Conservation (phyloP, 495 filamentous ascomycete species). For the Mytilinidion resinicola region DNA sequence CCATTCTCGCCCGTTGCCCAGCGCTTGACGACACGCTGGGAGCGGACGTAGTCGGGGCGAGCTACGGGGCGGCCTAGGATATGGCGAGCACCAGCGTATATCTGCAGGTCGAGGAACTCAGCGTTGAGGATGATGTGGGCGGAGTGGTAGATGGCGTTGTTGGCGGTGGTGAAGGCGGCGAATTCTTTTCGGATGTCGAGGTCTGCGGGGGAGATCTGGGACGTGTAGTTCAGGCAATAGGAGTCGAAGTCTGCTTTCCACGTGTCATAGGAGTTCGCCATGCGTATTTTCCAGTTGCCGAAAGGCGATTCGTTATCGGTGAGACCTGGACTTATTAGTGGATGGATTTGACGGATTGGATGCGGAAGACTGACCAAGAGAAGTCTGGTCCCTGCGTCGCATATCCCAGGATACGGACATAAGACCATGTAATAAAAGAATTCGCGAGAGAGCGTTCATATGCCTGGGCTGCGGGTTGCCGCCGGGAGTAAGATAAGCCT, state of each 20-base stretch:
- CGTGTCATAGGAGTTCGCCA: constrained; percentile 45
- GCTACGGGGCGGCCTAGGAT: constrained; percentile 47
- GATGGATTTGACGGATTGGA: constrained; percentile 3
- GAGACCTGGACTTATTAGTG: constrained; percentile 3
- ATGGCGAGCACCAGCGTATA: constrained; percentile 47
- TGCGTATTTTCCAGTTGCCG: constrained; percentile 45
- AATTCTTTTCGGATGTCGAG: constrained; percentile 31
- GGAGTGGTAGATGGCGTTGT: constrained; percentile 46
- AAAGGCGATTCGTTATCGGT: constrained; percentile 37
- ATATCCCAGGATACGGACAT: constrained; percentile 54
- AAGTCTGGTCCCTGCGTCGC: constrained; percentile 50
- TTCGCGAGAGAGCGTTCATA: constrained; percentile 44
- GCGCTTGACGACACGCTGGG: constrained; percentile 38
- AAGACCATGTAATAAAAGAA: constrained; percentile 48
- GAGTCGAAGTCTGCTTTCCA: constrained; percentile 51
- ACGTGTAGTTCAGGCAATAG: constrained; percentile 36
- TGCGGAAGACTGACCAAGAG: constrained; percentile 32
- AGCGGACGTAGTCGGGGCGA: constrained; percentile 42
- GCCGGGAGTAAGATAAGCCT: constrained; percentile 45
- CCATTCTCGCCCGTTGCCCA: constrained; percentile 32
- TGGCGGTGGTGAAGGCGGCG: constrained; percentile 38
- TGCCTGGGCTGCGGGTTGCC: constrained; percentile 31
- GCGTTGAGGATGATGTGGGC: constrained; percentile 46
- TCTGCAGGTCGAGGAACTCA: constrained; percentile 51
- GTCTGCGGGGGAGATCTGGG: background rate